These are phyloP conservation scores for Achaetomiella virescens DNA, from an alignment of 495 filamentous ascomycete species.

Conservation along the genomic window DNA sequence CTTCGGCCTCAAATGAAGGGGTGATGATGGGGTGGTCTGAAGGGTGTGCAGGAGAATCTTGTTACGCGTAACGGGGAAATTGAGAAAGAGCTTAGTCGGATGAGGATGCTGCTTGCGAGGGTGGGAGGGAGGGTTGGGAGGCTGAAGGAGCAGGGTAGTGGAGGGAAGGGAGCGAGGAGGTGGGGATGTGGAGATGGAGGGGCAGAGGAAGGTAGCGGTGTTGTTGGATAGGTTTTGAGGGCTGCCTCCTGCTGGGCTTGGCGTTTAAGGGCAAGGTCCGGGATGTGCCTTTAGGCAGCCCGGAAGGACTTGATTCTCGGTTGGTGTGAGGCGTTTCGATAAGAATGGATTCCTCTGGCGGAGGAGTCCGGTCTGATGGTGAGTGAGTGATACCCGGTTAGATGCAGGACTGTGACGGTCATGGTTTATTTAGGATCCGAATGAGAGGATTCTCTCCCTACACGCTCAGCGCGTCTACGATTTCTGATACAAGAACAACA, in stretches of 20 bases:
- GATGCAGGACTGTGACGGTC: background rate
- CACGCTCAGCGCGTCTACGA: too few relatives aligned
- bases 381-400: background rate
- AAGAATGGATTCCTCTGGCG: too few relatives aligned
- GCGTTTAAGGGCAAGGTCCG: background rate
- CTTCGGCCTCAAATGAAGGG: background rate
- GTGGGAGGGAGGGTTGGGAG: conserved; percentile 55
- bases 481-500: too few relatives aligned
- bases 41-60: conserved; percentile 68
- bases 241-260: background rate
- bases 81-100: conserved; percentile 65
- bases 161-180: conserved; percentile 1
- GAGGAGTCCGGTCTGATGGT: background rate
- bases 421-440: background rate
- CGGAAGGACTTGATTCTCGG: background rate
- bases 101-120: conserved; percentile 67
- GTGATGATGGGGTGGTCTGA: conserved; percentile 8
- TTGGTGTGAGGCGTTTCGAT: background rate
- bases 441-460: too few relatives aligned
- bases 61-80: conserved; percentile 68
- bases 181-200: conserved; percentile 30
- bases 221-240: conserved; percentile 33
- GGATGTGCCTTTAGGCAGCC: background rate
- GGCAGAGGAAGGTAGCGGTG: conserved; percentile 36
- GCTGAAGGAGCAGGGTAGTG: conserved; percentile 23